Base-by-base conservation (phyloP, 345 rosid genomes). In the Draba incana region DNA sequence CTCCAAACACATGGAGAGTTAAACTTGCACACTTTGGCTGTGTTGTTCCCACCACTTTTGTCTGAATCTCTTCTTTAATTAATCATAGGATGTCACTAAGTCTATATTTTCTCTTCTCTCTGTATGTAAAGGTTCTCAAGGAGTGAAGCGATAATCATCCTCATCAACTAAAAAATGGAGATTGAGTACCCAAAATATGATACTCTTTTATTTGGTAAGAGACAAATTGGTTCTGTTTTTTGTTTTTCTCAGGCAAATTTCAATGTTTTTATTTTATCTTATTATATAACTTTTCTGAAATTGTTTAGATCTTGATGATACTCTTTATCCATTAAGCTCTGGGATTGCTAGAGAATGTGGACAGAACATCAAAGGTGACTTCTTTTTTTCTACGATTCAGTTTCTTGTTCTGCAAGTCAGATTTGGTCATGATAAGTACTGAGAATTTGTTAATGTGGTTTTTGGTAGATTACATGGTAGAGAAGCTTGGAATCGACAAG, bases 171-270 rank as follows among this genome's bases (percentile, higher is more conserved):
- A 60, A 64, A 20, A 61, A 83, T 83, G 90, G 87, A 74, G 65
- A 68, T 65, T 57, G 80, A 66, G 39, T 66, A 59, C 59, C 55
- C 77, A 64, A 84, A 81, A 62, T 85, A 78, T 43, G 92, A 86
- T 16, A 79, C 88, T 57, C 92, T 88, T 70, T 77, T 88, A 44
- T 88, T 88, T 33, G 96, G 90, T 88, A 80, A 75, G 80, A 31
- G 8, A 7, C 42, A 4, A 33, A 11, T 50, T 58, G 9, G 9
- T 66, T 59, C 54, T 58, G 64, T 13, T 55, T 15, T 28, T 2
- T 20, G 6, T 9, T 28, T 47, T 54, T 74, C 10, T 33, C 44
- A 2, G 0, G 33, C 24, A 47, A 52, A 8, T 47, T 52, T 13
- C 7, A 48, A 27, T 30, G 20, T 39, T 39, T 41, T 38, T 3